Evolutionary conservation across 1,284 basidiomycete species (phyloP).

Genomic region (Lentinula novae-zelandiae): DNA sequence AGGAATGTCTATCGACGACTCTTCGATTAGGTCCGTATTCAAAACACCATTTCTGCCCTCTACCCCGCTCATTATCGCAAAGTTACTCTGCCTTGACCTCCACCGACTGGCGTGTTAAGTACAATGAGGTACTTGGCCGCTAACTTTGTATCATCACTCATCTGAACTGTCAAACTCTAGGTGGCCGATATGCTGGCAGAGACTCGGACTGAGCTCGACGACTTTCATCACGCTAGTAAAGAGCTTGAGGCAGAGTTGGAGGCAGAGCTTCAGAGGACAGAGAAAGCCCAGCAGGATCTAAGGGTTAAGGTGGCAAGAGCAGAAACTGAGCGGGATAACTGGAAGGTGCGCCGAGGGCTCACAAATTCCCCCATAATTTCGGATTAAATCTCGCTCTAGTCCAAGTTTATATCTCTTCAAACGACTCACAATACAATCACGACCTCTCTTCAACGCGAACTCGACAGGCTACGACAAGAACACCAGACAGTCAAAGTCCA

Average conservation of each 20-base stretch:
- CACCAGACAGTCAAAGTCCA: conserved; percentile 78
- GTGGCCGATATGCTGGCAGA: conserved; percentile 83
- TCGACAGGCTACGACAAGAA: conserved; percentile 81
- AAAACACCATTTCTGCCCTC: conserved; percentile 11
- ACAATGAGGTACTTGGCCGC: conserved; percentile 53
- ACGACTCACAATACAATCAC: conserved; percentile 88
- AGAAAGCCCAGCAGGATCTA: conserved; percentile 82
- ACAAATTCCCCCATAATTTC: conserved; percentile 5
- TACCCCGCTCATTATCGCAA: conserved; percentile 16
- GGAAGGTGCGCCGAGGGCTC: conserved; percentile 67
- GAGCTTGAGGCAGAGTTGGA: conserved; percentile 93
- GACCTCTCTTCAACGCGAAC: conserved; percentile 81
- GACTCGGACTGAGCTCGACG: conserved; percentile 84
- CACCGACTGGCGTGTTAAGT: conserved; percentile 80
- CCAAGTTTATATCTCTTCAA: conserved; percentile 86
- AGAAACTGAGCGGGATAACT: conserved; percentile 83
- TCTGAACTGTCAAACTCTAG: conserved; percentile 22
- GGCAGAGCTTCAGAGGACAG: conserved; percentile 82
- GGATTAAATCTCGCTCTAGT: conserved; percentile 37
- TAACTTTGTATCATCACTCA: neutral
- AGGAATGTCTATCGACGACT: conserved; percentile 61
- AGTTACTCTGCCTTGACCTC: conserved; percentile 46
- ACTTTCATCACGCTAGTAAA: conserved; percentile 88
- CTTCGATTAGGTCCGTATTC: conserved; percentile 49
- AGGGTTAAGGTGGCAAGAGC: conserved; percentile 71